Conservation (phyloP, 768 basidiomycete species). For the Megacollybia marginata region DNA sequence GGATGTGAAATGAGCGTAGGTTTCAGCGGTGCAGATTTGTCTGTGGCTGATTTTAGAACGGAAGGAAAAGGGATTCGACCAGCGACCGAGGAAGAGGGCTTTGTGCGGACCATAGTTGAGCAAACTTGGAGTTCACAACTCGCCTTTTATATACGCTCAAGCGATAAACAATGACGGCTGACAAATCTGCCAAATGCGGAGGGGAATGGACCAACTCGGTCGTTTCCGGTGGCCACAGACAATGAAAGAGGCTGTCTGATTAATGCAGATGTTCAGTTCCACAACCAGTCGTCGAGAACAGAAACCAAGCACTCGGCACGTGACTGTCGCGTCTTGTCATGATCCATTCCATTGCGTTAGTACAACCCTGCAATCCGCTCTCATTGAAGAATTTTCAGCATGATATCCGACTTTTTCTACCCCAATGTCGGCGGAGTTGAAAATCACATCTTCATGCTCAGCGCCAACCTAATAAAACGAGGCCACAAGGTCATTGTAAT, state of each 20-base stretch:
- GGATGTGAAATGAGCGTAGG: neutral
- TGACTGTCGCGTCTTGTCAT: constrained; percentile 7
- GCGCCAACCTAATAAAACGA: constrained; percentile 67
- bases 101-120: neutral
- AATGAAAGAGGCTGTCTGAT: too few species aligned
- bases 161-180: neutral
- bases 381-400: constrained; percentile 37
- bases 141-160: neutral
- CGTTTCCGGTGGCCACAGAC: too few species aligned
- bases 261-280: too few species aligned
- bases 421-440: constrained; percentile 94
- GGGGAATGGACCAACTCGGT: too few species aligned
- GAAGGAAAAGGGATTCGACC: neutral
- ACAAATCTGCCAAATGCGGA: too few species aligned
- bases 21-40: neutral
- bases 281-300: too few species aligned
- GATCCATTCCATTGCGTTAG: constrained; percentile 30
- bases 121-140: neutral
- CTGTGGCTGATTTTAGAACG: neutral
- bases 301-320: too few species aligned
- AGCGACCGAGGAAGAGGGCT: neutral
- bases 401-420: constrained; percentile 97
- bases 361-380: neutral
- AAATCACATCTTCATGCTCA: constrained; percentile 91
- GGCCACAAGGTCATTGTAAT: constrained; percentile 95